phyloP scores from a whole-genome alignment of 441 rosid genomes.

The Metrosideros polymorpha region DNA sequence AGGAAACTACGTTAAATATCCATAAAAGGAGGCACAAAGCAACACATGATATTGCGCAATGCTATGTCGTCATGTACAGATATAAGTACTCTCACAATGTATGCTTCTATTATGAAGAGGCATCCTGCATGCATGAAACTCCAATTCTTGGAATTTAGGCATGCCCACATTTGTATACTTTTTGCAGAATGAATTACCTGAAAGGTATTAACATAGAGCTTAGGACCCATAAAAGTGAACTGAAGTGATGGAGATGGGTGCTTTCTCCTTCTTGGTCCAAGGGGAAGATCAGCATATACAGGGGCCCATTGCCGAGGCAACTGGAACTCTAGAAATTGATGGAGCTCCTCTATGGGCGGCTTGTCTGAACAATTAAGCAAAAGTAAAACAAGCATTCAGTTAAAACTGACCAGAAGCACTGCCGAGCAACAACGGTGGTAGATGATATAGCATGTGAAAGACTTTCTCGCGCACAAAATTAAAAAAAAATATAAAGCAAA shows the following conservation, averaged over 20 bases:
- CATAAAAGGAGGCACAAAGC: neutral
- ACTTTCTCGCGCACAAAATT: neutral
- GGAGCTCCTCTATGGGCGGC: slow-evolving; percentile 87
- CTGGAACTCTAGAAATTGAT: slow-evolving; percentile 87
- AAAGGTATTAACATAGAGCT: slow-evolving; percentile 67
- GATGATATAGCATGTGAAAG: neutral
- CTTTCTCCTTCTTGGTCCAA: slow-evolving; percentile 57
- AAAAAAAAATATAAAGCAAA: neutral
- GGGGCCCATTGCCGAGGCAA: slow-evolving; percentile 97
- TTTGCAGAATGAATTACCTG: slow-evolving; percentile 29
- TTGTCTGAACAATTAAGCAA: slow-evolving; percentile 47
- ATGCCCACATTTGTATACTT: neutral
- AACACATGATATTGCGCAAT: neutral
- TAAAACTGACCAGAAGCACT: neutral
- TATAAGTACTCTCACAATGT: neutral
- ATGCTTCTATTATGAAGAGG: neutral
- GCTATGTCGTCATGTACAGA: neutral
- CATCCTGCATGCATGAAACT: neutral
- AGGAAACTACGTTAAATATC: neutral
- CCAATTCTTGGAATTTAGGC: neutral
- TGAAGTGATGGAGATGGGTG: slow-evolving; percentile 68
- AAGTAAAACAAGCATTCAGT: neutral
- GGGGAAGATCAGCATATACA: slow-evolving; percentile 76
- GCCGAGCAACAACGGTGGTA: neutral
- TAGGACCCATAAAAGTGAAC: slow-evolving; percentile 88